Evolutionary conservation across 768 basidiomycete species (phyloP).

Genomic region (Hortiboletus flavorubellus): DNA sequence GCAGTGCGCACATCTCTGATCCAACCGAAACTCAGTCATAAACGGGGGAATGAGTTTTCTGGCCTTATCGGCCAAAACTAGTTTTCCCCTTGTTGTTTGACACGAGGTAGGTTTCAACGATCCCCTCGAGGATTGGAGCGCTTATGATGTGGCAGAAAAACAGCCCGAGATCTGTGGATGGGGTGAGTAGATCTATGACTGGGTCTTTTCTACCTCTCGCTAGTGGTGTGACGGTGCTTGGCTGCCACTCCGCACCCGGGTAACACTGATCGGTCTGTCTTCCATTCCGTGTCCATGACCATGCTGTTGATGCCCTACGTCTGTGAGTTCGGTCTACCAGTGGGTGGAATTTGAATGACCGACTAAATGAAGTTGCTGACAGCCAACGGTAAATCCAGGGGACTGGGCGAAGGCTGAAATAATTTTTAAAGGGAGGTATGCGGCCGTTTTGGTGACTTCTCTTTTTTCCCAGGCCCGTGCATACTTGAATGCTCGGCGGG

Average conservation of each 20-base stretch:
- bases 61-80: slow-evolving; percentile 3
- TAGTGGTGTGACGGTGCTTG: not conserved
- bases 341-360: not conserved
- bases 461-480: not conserved
- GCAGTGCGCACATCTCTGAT: not conserved
- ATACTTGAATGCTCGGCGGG: not conserved
- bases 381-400: slow-evolving; percentile 2
- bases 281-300: not conserved
- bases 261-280: not conserved
- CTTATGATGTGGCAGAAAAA: not conserved
- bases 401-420: not conserved
- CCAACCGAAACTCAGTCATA: not conserved
- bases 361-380: not conserved
- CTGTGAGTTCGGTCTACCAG: not conserved
- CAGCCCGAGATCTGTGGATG: slow-evolving; percentile 1
- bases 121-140: not conserved
- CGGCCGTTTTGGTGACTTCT: not conserved
- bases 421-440: not conserved
- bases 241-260: not conserved
- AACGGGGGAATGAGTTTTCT: not conserved
- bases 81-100: not conserved
- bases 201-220: not conserved
- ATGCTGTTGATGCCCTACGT: not conserved
- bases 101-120: slow-evolving; percentile 4
- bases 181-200: not conserved